Evolutionary conservation across 169 alveolate genomes (phyloP).

Genomic region (Cryptosporidium ubiquitum): DNA sequence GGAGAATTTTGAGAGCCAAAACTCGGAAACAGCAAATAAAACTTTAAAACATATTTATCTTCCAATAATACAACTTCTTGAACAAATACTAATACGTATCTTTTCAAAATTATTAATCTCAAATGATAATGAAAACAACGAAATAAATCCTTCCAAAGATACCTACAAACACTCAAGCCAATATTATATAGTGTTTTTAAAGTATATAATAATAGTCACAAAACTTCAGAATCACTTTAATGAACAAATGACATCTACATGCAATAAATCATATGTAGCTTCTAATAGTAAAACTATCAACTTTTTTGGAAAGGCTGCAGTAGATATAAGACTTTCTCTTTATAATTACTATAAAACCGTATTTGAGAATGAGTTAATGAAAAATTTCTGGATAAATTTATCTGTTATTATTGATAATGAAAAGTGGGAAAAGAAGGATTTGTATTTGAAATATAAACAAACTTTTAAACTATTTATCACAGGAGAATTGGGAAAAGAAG

Average conservation of each 20-base stretch:
- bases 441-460: conserved; percentile 1
- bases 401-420: conserved; percentile 23
- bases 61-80: conserved; percentile 37
- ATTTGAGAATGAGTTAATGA: conserved; percentile 26
- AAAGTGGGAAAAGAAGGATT: conserved; percentile 45
- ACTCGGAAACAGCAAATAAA: not conserved
- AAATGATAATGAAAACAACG: not conserved
- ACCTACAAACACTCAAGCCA: not conserved
- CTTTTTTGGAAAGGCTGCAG: not conserved
- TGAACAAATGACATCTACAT: not conserved
- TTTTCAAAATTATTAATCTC: not conserved
- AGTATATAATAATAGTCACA: conserved; percentile 21
- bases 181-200: conserved; percentile 12
- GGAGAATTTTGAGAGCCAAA: not conserved
- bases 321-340: conserved; percentile 18
- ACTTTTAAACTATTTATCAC: conserved; percentile 24
- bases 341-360: conserved; percentile 1
- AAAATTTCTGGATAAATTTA: conserved; percentile 14
- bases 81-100: conserved; percentile 5
- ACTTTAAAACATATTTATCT: not conserved
- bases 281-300: not conserved
- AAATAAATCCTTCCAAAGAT: not conserved
- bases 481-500: conserved; percentile 21
- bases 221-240: not conserved
- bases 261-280: not conserved